A percentile compares a stretch with the other conserved stretches of the same genome.
Evolutionary conservation across 768 basidiomycete genomes (phyloP).

Genomic region (Ramaria sp.): DNA sequence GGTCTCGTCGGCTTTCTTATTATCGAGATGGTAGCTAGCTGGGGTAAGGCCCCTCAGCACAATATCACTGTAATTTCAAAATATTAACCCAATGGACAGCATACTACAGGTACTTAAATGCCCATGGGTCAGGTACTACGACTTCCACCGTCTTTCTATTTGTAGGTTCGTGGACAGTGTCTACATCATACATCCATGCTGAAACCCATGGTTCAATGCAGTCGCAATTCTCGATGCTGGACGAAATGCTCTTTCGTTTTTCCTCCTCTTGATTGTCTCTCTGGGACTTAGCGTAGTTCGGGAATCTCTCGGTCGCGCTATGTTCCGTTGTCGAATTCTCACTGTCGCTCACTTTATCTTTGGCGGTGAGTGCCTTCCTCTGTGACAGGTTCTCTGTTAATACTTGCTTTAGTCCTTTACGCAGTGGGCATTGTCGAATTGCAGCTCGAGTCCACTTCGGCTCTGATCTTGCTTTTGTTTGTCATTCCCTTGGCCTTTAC

Average conservation of each 20-base stretch:
- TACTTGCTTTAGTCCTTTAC: conserved; percentile 55
- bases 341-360: conserved; percentile 86
- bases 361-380: conserved; percentile 57
- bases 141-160: conserved; percentile 84
- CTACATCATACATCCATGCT: not conserved
- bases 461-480: conserved; percentile 74
- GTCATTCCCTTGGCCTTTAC: conserved; percentile 93
- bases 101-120: conserved; percentile 93
- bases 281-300: conserved; percentile 88
- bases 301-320: conserved; percentile 74
- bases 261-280: conserved; percentile 86
- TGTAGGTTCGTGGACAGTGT: conserved; percentile 47
- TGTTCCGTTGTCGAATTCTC: conserved; percentile 75
- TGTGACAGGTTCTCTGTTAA: not conserved
- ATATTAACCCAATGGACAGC: conserved; percentile 27
- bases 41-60: conserved; percentile 39
- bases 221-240: conserved; percentile 95
- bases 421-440: conserved; percentile 92
- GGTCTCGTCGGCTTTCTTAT: conserved; percentile 77
- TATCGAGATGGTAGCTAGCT: conserved; percentile 90
- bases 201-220: conserved; percentile 19
- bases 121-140: conserved; percentile 56
- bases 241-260: conserved; percentile 89
- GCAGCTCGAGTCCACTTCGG: conserved; percentile 82
- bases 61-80: not conserved